Conservation (phyloP, 495 filamentous ascomycete species). For the Penicillium pancosmium region DNA sequence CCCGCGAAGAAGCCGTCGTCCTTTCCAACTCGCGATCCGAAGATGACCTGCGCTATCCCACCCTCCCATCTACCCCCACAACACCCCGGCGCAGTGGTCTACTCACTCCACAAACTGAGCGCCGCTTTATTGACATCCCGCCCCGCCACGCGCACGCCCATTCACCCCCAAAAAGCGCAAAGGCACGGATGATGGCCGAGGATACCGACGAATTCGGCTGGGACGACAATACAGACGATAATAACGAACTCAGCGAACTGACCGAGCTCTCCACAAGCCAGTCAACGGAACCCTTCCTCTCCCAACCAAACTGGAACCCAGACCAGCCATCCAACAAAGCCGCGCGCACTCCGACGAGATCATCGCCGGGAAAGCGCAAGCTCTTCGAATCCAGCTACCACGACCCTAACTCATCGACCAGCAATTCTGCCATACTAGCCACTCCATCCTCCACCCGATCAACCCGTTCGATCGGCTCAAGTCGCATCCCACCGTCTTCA, state of each 20-base stretch:
- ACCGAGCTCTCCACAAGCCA: conserved; percentile 13
- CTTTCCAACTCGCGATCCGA: conserved; percentile 55
- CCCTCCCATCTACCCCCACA: conserved; percentile 29
- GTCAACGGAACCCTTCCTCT: conserved; percentile 16
- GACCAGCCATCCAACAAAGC: conserved; percentile 46
- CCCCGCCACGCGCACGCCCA: conserved; percentile 16
- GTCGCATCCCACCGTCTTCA: conserved; percentile 32
- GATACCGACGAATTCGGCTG: conserved; percentile 50
- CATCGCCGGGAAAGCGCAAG: conserved; percentile 59
- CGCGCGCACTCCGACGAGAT: conserved; percentile 42
- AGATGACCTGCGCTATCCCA: conserved; percentile 13
- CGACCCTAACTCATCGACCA: conserved; percentile 5
- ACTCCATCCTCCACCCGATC: conserved; percentile 30
- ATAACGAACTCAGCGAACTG: conserved; percentile 23
- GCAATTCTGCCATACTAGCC: conserved; percentile 4
- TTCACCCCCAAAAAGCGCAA: conserved; percentile 38
- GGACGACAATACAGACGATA: conserved; percentile 45
- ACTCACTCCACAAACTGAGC: conserved; percentile 41
- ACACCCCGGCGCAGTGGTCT: conserved; percentile 23
- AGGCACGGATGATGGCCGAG: conserved; percentile 44
- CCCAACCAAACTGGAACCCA: conserved; percentile 26
- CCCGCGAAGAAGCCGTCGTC: conserved; percentile 54
- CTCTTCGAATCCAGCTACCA: conserved; percentile 32
- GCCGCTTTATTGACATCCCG: conserved; percentile 17
- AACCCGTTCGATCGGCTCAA: conserved; percentile 20